These are phyloP conservation scores for Salvia hispanica DNA, from an alignment of 257 asterid species.

Conservation along the genomic window DNA sequence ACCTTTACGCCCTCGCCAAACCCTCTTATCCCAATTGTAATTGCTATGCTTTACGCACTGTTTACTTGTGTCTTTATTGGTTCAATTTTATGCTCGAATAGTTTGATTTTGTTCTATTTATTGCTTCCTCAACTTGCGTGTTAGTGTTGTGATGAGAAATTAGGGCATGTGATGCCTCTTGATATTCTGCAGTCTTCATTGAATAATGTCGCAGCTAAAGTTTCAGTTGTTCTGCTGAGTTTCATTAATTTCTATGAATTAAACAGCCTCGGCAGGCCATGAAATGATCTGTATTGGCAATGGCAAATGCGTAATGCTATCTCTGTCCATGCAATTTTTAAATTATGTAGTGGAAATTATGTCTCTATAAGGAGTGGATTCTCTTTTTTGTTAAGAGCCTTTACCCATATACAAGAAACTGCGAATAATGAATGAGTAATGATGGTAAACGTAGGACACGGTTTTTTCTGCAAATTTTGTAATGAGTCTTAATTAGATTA, in stretches of 20 bases:
- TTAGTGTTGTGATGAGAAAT: slow-evolving; percentile 9
- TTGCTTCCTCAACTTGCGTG: not conserved
- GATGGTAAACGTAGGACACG: slow-evolving; percentile 24
- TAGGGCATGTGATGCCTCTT: slow-evolving; percentile 33
- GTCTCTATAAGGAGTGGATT: not conserved
- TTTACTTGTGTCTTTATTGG: slow-evolving; percentile 17
- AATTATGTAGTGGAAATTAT: slow-evolving; percentile 14
- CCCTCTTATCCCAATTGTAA: slow-evolving; percentile 19
- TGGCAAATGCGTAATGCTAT: not conserved
- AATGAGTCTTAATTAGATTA: not conserved
- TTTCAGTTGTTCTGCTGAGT: slow-evolving; percentile 24
- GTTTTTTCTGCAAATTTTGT: slow-evolving; percentile 23
- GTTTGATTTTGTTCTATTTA: slow-evolving; percentile 19
- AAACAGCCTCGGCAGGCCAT: slow-evolving; percentile 7
- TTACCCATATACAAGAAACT: slow-evolving; percentile 16
- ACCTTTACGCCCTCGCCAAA: slow-evolving; percentile 32
- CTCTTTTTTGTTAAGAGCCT: slow-evolving; percentile 12
- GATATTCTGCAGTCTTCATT: slow-evolving; percentile 13
- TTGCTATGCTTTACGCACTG: slow-evolving; percentile 7
- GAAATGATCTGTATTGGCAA: not conserved
- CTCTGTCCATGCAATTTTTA: slow-evolving; percentile 5
- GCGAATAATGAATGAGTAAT: slow-evolving; percentile 12
- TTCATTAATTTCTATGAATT: slow-evolving; percentile 9
- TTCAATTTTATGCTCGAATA: slow-evolving; percentile 25
- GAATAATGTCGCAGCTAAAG: not conserved